Evolutionary conservation across 768 basidiomycete genomes (phyloP), one percentile per base, ranked within the genome.

Genomic region (Pleurotus platypus): DNA sequence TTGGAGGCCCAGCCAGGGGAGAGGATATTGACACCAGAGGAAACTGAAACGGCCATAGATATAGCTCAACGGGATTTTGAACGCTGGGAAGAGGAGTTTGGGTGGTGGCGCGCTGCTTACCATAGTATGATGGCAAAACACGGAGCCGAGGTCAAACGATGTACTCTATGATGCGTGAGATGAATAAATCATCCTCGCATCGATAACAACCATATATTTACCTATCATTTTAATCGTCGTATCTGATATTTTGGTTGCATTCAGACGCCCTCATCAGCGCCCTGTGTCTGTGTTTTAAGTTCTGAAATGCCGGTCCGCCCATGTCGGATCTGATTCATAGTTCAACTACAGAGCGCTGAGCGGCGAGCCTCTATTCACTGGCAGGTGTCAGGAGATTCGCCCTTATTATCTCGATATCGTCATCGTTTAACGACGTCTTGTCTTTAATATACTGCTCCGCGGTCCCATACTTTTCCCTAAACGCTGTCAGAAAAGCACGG

Each of bases 1-100:
- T 65, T 83, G 6, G 94, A 94, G 1, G 96, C 69, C 37, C 69
- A 42, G 22, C 30, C 59, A 63, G 56, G 50, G 48, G 56, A 57
- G 46, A 18, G 54, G 46, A 55, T 62, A 12, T 57, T 69, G 61
- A 58, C 63, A 39, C 54, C 57, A 51, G 60, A 63, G 22, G 66
- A 66, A 48, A 49, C 67, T 35, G 62, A 64, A 57, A 58, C 54
- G 54, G 62, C 62, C 49, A 57, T 69, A 43, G 40, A 53, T 7
- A 22, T 58, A 42, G 57, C 60, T 39, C 38, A 38, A 38, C 55
- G 58, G 43, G 50, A 56, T 57, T 61, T 50, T 3, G 64, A 65
- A 9, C 27, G 61, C 16, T 70, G 58, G 43, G 49, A 40, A 35
- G 62, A 69, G 56, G 70, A 72, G 60, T 60, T 70, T 16, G 63